These are phyloP conservation scores for Ustilago curta DNA, from an alignment of 1,284 basidiomycete species.

Conservation along the genomic window DNA sequence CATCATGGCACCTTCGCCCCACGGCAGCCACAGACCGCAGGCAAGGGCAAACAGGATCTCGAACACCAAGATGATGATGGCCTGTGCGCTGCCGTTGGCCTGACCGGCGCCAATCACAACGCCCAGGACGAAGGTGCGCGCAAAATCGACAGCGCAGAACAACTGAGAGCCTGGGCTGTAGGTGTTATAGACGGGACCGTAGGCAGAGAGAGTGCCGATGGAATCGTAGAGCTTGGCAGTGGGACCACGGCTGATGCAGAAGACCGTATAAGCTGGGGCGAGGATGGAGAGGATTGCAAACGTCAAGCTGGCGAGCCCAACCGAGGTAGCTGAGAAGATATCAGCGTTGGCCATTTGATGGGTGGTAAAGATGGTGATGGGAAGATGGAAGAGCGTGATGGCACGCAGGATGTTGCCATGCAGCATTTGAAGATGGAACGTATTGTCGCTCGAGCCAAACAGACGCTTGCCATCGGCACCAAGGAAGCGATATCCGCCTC, in stretches of 20 bases:
- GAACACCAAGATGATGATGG: conserved; percentile 77
- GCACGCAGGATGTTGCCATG: conserved; percentile 91
- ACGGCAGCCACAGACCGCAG: conserved; percentile 80
- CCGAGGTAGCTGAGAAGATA: conserved; percentile 73
- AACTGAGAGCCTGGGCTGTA: conserved; percentile 91
- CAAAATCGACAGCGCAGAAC: conserved; percentile 84
- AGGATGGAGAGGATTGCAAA: conserved; percentile 83
- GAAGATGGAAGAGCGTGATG: conserved; percentile 90
- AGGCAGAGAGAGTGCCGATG: conserved; percentile 86
- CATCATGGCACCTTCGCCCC: conserved; percentile 96
- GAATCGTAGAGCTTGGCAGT: conserved; percentile 94
- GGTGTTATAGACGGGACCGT: conserved; percentile 95
- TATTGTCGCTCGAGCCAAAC: conserved; percentile 46
- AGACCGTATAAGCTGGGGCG: conserved; percentile 80
- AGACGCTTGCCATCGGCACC: conserved; percentile 22
- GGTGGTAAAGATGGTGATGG: conserved; percentile 88
- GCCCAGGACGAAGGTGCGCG: conserved; percentile 82
- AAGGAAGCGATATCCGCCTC: conserved; percentile 47
- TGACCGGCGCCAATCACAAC: conserved; percentile 89
- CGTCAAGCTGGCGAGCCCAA: conserved; percentile 79
- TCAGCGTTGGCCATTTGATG: conserved; percentile 81
- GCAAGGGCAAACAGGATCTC: conserved; percentile 70
- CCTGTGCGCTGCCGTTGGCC: conserved; percentile 87
- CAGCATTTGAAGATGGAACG: conserved; percentile 51
- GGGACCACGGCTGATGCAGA: conserved; percentile 81